These are phyloP conservation scores for Leishmania guyanensis DNA, from an alignment of 208 protist species.

Conservation along the genomic window DNA sequence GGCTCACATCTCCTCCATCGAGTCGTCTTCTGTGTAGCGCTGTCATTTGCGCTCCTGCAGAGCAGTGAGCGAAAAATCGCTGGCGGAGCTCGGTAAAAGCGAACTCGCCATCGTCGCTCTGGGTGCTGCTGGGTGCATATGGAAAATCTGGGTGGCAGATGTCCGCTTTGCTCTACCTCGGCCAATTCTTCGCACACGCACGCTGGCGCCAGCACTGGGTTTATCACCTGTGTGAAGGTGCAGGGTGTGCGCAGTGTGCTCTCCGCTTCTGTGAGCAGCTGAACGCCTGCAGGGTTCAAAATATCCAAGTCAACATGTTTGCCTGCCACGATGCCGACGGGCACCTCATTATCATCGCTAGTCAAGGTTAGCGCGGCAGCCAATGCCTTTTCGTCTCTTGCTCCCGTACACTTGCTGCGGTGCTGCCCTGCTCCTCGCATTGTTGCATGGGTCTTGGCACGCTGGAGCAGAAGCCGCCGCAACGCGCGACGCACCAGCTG, in stretches of 20 bases:
- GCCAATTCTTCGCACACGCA: constrained; percentile 57
- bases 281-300: constrained; percentile 20
- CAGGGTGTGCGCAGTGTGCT: constrained; percentile 52
- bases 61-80: constrained; percentile 25
- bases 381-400: neutral
- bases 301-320: constrained; percentile 33
- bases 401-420: neutral
- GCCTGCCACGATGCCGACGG: constrained; percentile 23
- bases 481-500: constrained; percentile 65
- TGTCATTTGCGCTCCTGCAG: neutral
- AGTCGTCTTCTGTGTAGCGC: neutral
- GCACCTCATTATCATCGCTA: constrained; percentile 4
- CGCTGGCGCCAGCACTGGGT: constrained; percentile 52
- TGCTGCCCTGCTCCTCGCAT: neutral
- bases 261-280: constrained; percentile 39
- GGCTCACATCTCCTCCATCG: neutral
- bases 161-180: constrained; percentile 35
- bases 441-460: constrained; percentile 6
- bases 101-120: neutral
- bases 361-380: neutral
- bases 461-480: constrained; percentile 44
- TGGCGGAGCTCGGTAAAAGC: constrained; percentile 23
- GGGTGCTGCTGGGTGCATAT: neutral
- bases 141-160: constrained; percentile 8
- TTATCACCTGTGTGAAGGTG: constrained; percentile 72